Percentiles rank a stretch among this genome's conserved stretches.
Conservation (phyloP, 179 eudicot species). For the Silene coronaria region DNA sequence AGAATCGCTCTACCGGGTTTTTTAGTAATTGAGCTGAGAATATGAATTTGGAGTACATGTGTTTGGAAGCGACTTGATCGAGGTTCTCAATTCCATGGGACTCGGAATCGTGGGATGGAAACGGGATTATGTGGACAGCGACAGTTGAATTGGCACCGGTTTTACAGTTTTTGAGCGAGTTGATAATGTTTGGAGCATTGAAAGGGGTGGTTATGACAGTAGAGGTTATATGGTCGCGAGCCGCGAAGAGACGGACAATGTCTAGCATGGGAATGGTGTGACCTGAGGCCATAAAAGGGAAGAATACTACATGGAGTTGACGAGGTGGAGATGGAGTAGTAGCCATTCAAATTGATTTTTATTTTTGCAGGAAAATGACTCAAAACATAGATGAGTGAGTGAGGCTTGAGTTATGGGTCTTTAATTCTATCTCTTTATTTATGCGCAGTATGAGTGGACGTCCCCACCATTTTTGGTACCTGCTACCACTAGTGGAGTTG, state of each 20-base stretch:
- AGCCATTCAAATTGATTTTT: conserved; percentile 12
- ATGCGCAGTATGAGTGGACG: too few species aligned
- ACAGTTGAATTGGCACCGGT: background rate
- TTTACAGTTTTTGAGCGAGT: conserved; percentile 2
- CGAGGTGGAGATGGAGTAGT: background rate
- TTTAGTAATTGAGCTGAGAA: conserved; percentile 11
- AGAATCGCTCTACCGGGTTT: conserved; percentile 24
- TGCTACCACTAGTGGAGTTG: too few species aligned
- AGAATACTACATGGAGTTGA: conserved; percentile 25
- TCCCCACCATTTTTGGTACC: too few species aligned
- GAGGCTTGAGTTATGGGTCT: too few species aligned
- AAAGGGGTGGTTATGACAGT: conserved; percentile 38
- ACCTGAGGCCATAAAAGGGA: conserved; percentile 31
- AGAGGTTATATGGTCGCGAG: conserved; percentile 19
- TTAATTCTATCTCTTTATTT: too few species aligned
- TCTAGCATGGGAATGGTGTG: conserved; percentile 31
- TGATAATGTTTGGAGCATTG: conserved; percentile 27
- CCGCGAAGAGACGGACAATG: conserved; percentile 26
- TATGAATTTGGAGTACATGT: conserved; percentile 17
- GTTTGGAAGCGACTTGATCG: conserved; percentile 13
- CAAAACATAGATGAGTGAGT: too few species aligned
- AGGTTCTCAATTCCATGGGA: conserved; percentile 25
- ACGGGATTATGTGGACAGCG: conserved; percentile 19
- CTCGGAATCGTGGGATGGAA: conserved; percentile 22
- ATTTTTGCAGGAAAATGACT: too few species aligned